Evolutionary conservation across 2,329 filamentous ascomycete genomes (phyloP), one percentile per base, ranked within the genome.

Genomic region (Emergomyces pasteurianus): DNA sequence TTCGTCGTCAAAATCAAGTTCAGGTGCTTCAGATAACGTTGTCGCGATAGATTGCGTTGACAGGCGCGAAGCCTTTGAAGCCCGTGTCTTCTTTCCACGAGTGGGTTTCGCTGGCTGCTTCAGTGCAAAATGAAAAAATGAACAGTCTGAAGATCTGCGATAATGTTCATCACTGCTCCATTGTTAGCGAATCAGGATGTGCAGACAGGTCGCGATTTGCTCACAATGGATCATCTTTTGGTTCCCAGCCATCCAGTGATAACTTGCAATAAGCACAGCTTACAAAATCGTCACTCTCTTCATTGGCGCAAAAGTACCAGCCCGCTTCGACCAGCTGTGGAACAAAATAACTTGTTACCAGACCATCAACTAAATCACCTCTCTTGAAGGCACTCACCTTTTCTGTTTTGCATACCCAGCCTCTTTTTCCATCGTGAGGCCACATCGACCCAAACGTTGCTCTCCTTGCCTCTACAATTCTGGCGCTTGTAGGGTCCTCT

Each of bases 211-310:
- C 62, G 66, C 64, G 58, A 65, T 55, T 75, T 21, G 71, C 87
- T 75, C 73, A 91, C 86, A 88, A 83, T 63, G 94, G 94, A 71
- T 95, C 90, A 72, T 99, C 94, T 62, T 87, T 86, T 1, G 88
- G 87, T 71, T 97, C 94, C 94, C 95, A 99, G 7, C 91, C 91
- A 73, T 97, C 92, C 12, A 99, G 81, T 12, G 88, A 90, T 18
- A 97, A 77, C 61, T 88, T 85, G 77, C 94, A 99, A 75, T 97
- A 96, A 34, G 89, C 82, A 72, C 94, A 99, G 12, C 88, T 94
- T 10, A 90, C 89, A 77, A 92, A 89, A 73, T 99, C 94, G 65
- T 94, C 87, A 14, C 86, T 90, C 50, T 92, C 90, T 50, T 83
- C 77, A 6, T 85, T 89, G 0, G 94, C 92, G 28, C 91, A 95